Conservation (phyloP, 345 rosid genomes). For the rapeseed (Brassica napus) region Da-Ae NC_063452.1:18157501-18158000, state of each 20-base stretch:
- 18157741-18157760: too few relatives aligned
- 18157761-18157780: too few relatives aligned
- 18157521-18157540: neutral
- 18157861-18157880: neutral
- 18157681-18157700: neutral
- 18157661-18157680: neutral
- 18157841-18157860: neutral
- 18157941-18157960: neutral
- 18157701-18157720: neutral
- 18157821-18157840: too few relatives aligned
- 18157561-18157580: neutral
- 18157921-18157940: too few relatives aligned
- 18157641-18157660: too few relatives aligned
- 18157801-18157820: too few relatives aligned
- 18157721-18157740: too few relatives aligned
- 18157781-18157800: too few relatives aligned
- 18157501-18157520: too few relatives aligned
- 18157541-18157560: neutral
- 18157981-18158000: conserved; percentile 69
- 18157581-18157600: neutral
- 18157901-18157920: neutral
- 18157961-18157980: conserved; percentile 58
- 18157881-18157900: too few relatives aligned
- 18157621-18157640: neutral
- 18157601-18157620: neutral